These are phyloP conservation scores for Metschnikowia amazonensis DNA, from an alignment of 805 yeast genomes.

Conservation along the genomic window DNA sequence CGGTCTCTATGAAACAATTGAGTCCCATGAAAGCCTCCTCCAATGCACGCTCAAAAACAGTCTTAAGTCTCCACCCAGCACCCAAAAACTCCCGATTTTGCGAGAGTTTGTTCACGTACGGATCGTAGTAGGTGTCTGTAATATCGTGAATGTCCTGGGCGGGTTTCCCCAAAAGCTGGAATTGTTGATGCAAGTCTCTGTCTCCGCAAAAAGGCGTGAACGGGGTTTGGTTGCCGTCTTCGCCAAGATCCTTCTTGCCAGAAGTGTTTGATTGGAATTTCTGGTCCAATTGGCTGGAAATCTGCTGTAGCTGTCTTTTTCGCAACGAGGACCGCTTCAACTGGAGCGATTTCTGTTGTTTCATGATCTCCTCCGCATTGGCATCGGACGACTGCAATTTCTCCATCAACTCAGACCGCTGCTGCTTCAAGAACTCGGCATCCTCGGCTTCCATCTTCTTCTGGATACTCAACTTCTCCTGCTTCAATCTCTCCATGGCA, in stretches of 20 bases:
- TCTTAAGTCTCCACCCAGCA: slow-evolving; percentile 74
- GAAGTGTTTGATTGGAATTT: slow-evolving; percentile 31
- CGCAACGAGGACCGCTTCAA: slow-evolving; percentile 63
- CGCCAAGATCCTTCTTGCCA: slow-evolving; percentile 23
- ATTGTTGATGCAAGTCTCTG: slow-evolving; percentile 53
- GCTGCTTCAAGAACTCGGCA: slow-evolving; percentile 37
- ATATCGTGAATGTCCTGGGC: slow-evolving; percentile 24
- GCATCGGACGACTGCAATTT: slow-evolving; percentile 31
- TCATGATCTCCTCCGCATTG: slow-evolving; percentile 38
- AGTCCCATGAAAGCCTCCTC: slow-evolving; percentile 89
- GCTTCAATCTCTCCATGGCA: slow-evolving; percentile 47
- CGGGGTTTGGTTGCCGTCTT: slow-evolving; percentile 41
- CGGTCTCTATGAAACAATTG: slow-evolving; percentile 66
- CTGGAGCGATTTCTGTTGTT: slow-evolving; percentile 36
- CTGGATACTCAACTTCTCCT: slow-evolving; percentile 66
- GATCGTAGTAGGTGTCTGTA: slow-evolving; percentile 45
- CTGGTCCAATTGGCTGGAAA: slow-evolving; percentile 53
- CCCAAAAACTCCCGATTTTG: slow-evolving; percentile 69
- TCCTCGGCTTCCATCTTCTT: slow-evolving; percentile 51
- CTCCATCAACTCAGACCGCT: slow-evolving; percentile 40
- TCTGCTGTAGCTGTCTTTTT: slow-evolving; percentile 54
- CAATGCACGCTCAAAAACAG: slow-evolving; percentile 69
- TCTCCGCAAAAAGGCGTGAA: slow-evolving; percentile 96
- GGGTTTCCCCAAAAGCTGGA: slow-evolving; percentile 37
- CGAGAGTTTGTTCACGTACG: slow-evolving; percentile 46